Evolutionary conservation across 306 rosid species (phyloP).

Genomic region (Gynostemma pentaphyllum): DNA sequence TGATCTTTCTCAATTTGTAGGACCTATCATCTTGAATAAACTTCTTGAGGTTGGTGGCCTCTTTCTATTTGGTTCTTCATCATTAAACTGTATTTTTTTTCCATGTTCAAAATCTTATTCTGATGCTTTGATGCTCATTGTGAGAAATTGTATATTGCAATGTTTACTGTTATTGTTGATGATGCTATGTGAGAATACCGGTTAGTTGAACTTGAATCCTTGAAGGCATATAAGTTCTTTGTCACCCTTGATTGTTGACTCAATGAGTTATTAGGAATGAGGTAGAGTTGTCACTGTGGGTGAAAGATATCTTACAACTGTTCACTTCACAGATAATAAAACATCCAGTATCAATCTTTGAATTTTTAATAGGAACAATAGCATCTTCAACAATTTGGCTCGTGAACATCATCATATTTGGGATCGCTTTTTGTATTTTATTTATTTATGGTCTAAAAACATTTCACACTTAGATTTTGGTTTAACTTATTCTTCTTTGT

Average conservation of each 20-base stretch:
- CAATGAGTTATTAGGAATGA: not conserved
- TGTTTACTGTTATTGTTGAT: not conserved
- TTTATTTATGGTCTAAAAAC: too few species aligned
- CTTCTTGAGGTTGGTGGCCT: conserved; percentile 59
- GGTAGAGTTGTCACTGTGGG: not conserved
- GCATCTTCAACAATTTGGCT: too few species aligned
- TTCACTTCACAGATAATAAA: not conserved
- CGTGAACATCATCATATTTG: too few species aligned
- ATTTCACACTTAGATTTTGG: too few species aligned
- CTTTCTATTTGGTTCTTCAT: conserved; percentile 2
- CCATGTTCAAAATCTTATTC: conserved; percentile 7
- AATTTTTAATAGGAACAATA: too few species aligned
- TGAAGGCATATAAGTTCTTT: not conserved
- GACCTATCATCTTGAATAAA: conserved; percentile 71
- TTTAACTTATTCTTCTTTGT: too few species aligned
- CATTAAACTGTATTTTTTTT: not conserved
- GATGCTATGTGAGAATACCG: not conserved
- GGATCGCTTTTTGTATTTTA: too few species aligned
- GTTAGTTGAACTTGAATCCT: not conserved
- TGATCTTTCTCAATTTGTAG: conserved; percentile 74
- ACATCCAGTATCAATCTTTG: too few species aligned
- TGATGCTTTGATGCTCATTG: not conserved
- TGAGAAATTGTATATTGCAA: not conserved
- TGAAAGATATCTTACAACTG: not conserved
- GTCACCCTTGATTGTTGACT: not conserved